Base-by-base conservation (phyloP, 2,329 filamentous ascomycete species). In the Rhinocladiella similis region DNA sequence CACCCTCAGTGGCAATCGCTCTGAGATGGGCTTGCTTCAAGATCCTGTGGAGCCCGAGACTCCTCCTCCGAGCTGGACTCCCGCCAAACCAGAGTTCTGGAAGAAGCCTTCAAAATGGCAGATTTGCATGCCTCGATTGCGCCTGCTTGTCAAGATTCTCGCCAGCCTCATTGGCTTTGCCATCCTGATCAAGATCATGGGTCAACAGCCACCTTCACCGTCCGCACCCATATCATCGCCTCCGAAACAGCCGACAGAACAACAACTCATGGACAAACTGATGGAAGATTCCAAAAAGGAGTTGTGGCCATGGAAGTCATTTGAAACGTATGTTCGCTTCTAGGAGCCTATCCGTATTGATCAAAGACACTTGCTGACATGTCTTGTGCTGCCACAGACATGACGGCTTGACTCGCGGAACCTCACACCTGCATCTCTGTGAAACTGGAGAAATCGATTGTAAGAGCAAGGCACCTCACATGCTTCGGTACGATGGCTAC, bases 61-160 rank as follows among this genome's bases (percentile, higher is more conserved):
- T 18, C 64, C 62, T 50, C 64, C 64, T 13, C 63, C 64, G 18
- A 55, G 55, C 20, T 64, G 62, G 61, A 59, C 60, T 43, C 63
- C 63, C 10, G 59, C 59, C 12, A 64, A 63, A 57, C 49, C 50
- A 19, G 60, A 65, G n/a, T 64, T 65, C 42, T 66, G 63, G 63
- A 65, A 57, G 46, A 63, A 62, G 43, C 63, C 64, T 10, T 66
- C 64, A 42, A 63, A 62, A 65, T 65, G 63, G 62, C 64, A 66
- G 55, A 63, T 64, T 25, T 65, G 63, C 52, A 64, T 65, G 61
- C 64, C 64, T 10, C 57, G 64, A 18, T 50, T 66, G 50, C 60
- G 62, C 1, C 42, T 64, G 25, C 36, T 63, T 16, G 57, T 57
- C 36, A 66, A 65, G 49, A 35, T 65, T 10, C 14, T 63, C 5